Evolutionary conservation across 2,329 filamentous ascomycete species (phyloP), one percentile per base, ranked within the genome.

Genomic region (Trichoderma sp.): DNA sequence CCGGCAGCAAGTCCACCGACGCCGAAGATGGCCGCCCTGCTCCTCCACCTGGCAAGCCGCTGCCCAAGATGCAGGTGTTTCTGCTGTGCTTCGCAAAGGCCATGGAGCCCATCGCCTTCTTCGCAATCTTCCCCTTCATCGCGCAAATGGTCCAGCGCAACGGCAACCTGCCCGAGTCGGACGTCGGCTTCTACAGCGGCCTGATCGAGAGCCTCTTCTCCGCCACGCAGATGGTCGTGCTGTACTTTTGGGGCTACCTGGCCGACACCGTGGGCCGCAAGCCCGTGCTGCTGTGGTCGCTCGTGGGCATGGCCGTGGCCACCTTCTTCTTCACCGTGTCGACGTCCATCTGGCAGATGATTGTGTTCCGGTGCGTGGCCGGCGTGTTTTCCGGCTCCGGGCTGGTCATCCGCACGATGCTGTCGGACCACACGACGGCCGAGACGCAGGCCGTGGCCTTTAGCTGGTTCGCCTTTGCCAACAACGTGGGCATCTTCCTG

Each of bases 111-210:
- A 85, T 94, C 51, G 90, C 91, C n/a, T 95, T 93, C 81, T 95
- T 94, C 81, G 88, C 85, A 76, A 93, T 95, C 77, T 91, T 95
- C 74, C 91, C 92, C 0, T 95, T 91, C 79, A 86, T 96, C 78
- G 92, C 89, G 74, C 83, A 90, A 75, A 95, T 95, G 92, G 88
- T 92, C 46, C 82, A 87, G 77, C 83, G 86, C 68, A 90, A 89
- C 69, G 91, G 91, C 11, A 75, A 83, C 13, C 79, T 95, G 2
- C 77, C 83, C 1, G 81, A 87, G 55, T 80, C 85, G n/a, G 89
- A 93, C 76, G 88, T 93, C 4, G 92, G 92, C 2, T 95, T 94
- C 80, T 95, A 93, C 81, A 88, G 85, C 68, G 92, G 92, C 2
- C 81, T 94, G 14, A 93, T 95, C 76, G 89, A 90, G 81, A 87